phyloP scores from a whole-genome alignment of 2,329 filamentous ascomycete genomes.

The Trematosphaeria pertusa region DNA sequence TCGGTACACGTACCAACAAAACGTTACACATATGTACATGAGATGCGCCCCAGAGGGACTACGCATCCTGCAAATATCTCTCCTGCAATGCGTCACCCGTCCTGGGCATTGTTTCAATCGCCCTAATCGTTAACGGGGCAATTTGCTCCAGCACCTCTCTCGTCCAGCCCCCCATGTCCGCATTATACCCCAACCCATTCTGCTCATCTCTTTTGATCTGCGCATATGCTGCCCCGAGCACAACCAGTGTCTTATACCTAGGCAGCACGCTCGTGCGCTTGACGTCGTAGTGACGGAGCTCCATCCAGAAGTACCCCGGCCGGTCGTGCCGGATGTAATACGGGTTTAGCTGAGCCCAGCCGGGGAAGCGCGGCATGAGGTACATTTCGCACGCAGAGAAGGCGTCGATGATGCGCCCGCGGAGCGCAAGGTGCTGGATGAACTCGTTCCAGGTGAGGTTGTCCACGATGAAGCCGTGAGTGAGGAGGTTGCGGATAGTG shows the following conservation, averaged over 20 bases:
- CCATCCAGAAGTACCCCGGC: slow-evolving; percentile 35
- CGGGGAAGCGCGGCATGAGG: slow-evolving; percentile 80
- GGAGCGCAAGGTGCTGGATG: slow-evolving; percentile 70
- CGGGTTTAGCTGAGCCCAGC: slow-evolving; percentile 62
- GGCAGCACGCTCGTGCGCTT: slow-evolving; percentile 42
- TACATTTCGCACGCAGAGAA: slow-evolving; percentile 77
- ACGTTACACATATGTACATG: not conserved
- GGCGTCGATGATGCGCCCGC: slow-evolving; percentile 68
- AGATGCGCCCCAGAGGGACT: not conserved
- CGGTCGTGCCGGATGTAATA: slow-evolving; percentile 30
- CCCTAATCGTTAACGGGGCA: slow-evolving; percentile 49
- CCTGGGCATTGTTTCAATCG: slow-evolving; percentile 54
- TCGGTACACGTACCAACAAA: too few relatives aligned
- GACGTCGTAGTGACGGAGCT: slow-evolving; percentile 35
- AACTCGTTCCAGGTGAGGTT: slow-evolving; percentile 82
- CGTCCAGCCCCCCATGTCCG: slow-evolving; percentile 24
- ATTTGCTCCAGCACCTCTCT: slow-evolving; percentile 39
- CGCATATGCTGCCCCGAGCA: slow-evolving; percentile 48
- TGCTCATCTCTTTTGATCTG: slow-evolving; percentile 45
- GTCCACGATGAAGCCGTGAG: slow-evolving; percentile 75
- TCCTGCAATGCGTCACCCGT: slow-evolving; percentile 42
- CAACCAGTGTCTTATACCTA: slow-evolving; percentile 53
- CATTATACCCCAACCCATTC: slow-evolving; percentile 33
- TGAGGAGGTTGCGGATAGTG: slow-evolving; percentile 62
- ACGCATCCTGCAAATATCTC: slow-evolving; percentile 26